Evolutionary conservation across 306 rosid genomes (phyloP), one percentile per base, ranked within the genome.

Genomic region (Acacia crassicarpa): DNA sequence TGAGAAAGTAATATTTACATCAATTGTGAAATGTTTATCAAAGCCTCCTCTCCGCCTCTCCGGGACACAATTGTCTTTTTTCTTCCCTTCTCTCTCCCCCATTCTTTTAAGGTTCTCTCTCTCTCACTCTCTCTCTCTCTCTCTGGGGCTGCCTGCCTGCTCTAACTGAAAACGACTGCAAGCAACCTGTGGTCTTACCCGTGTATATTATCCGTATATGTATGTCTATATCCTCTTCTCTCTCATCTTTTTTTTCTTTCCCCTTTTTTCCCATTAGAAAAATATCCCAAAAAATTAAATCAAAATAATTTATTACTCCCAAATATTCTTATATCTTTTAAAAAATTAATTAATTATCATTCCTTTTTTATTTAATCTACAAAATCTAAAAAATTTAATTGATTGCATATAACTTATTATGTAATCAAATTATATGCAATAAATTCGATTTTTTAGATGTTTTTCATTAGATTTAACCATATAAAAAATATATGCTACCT

Each of bases 121-220:
- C 44, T 63, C 68, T 65, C 70, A 7, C 22, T 8, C 89, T 62
- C 83, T 91, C 89, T 68, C 82, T 74, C 70, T 74, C 84, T 75
- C 78, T 53, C 74, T 66, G 89, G 89, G 82, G 67, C 72, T 32
- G 72, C 92, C 89, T 72, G 73, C 92, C 90, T 75, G 76, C 92
- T 86, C 84, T 80, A 92, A 90, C 98, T 88, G 98, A 95, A 89
- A 91, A 89, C 89, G 95, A 95, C 93, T 87, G 95, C 90, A 83
- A 91, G 93, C 90, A 83, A 90, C 88, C 89, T 90, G 88, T 93
- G 92, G 91, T 91, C 90, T 89, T 89, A 87, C 94, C 80, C 83
- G 77, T 68, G 62, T 72, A 27, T 58, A 22, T 58, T 3, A 32
- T 32, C 35, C 10, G 14, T n/a, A 9, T 58, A 2, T 58, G 2